These are phyloP conservation scores for Anthostomella pinea DNA, from an alignment of 2,329 filamentous ascomycete species.

Conservation along the genomic window DNA sequence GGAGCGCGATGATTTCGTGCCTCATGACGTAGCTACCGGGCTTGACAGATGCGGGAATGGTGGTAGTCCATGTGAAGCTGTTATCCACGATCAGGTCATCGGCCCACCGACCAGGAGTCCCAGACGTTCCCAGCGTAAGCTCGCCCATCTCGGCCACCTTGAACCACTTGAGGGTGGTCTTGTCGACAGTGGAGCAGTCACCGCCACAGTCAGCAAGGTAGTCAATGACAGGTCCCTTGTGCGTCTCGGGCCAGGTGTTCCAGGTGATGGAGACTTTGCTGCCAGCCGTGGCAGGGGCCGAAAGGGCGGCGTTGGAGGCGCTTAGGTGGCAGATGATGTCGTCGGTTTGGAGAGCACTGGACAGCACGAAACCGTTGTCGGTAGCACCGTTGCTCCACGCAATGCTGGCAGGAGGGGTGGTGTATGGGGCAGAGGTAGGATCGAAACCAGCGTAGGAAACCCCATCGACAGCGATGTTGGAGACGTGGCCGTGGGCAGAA, in stretches of 20 bases:
- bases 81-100: conserved; percentile 39
- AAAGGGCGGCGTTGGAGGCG: conserved; percentile 30
- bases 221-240: conserved; percentile 40
- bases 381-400: conserved; percentile 35
- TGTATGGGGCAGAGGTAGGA: conserved; percentile 10
- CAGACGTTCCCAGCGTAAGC: conserved; percentile 38
- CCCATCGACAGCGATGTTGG: conserved; percentile 1
- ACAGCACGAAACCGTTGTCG: conserved; percentile 37
- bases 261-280: conserved; percentile 57
- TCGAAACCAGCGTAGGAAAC: conserved; percentile 1
- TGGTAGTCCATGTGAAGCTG: conserved; percentile 44
- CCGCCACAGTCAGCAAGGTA: conserved; percentile 35
- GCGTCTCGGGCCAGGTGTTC: conserved; percentile 62
- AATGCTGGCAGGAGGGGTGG: conserved; percentile 15
- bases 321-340: conserved; percentile 40
- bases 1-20: conserved; percentile 49
- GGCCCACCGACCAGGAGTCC: conserved; percentile 32
- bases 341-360: conserved; percentile 30
- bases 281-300: conserved; percentile 53
- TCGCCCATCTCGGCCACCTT: conserved; percentile 29
- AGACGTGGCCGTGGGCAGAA: conserved; percentile 2
- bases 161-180: conserved; percentile 30
- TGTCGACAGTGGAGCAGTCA: conserved; percentile 29
- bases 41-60: conserved; percentile 41
- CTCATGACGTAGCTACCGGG: conserved; percentile 48